Percentiles rank a stretch among this genome's conserved stretches.
phyloP scores from a whole-genome alignment of 176 grass and related monocot species.

The Cenchrus americanus region DNA sequence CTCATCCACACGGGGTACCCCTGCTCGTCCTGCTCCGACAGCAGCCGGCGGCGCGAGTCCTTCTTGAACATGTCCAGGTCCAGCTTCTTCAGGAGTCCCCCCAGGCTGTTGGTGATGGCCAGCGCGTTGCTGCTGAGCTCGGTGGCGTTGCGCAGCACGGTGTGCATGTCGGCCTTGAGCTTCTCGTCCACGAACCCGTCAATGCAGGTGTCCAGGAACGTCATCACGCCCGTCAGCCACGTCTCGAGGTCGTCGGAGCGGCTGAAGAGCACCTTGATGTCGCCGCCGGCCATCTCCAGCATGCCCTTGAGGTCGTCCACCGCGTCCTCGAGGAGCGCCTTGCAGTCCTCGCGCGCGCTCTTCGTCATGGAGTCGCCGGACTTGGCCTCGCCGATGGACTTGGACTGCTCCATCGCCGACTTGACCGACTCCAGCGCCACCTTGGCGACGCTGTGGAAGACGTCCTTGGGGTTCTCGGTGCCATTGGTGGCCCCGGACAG shows the following conservation, averaged over 20 bases:
- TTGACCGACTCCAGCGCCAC: constrained; percentile 52
- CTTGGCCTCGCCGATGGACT: constrained; percentile 44
- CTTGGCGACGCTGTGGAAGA: constrained; percentile 50
- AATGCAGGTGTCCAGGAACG: constrained; percentile 68
- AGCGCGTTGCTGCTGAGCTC: constrained; percentile 87
- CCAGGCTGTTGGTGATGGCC: constrained; percentile 62
- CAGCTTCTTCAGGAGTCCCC: constrained; percentile 52
- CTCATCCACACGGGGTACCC: constrained; percentile 63
- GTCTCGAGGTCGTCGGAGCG: constrained; percentile 64
- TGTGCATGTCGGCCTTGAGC: constrained; percentile 62
- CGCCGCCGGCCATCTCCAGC: constrained; percentile 56
- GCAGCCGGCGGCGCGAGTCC: constrained; percentile 44
- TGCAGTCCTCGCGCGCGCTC: constrained; percentile 65
- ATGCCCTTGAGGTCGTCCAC: constrained; percentile 60
- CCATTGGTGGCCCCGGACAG: constrained; percentile 45
- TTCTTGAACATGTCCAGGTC: constrained; percentile 52
- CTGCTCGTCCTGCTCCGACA: constrained; percentile 14
- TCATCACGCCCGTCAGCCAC: constrained; percentile 74
- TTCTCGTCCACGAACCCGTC: constrained; percentile 74
- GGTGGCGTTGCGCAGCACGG: constrained; percentile 59
- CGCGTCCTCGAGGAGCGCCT: constrained; percentile 68
- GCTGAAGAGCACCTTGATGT: constrained; percentile 53
- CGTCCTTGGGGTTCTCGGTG: constrained; percentile 49
- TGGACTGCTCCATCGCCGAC: constrained; percentile 27
- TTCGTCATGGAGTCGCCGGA: constrained; percentile 37